phyloP scores from a whole-genome alignment of 176 grass and related monocot genomes.

The Lolium multiflorum region DNA sequence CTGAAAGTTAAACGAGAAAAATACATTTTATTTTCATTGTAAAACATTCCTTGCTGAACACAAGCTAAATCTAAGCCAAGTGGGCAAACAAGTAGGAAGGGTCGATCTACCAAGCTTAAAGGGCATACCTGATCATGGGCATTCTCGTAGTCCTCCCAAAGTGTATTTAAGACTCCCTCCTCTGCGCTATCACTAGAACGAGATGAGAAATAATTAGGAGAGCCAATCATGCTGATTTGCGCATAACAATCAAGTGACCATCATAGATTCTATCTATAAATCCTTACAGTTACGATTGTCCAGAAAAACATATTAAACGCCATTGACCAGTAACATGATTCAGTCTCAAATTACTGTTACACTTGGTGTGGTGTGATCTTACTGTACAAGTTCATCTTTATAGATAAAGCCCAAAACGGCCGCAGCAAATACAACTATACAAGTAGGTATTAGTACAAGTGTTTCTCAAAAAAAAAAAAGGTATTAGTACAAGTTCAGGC shows the following conservation, averaged over 20 bases:
- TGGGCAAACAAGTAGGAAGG: conserved; percentile 9
- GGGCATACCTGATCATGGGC: conserved; percentile 71
- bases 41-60: conserved; percentile 11
- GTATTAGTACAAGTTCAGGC: neutral
- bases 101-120: conserved; percentile 11
- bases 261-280: conserved; percentile 26
- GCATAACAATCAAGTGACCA: neutral
- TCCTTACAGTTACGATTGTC: neutral
- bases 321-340: neutral
- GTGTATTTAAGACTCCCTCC: conserved; percentile 70
- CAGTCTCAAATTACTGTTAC: neutral
- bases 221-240: conserved; percentile 13
- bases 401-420: neutral
- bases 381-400: too few relatives aligned
- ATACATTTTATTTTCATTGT: conserved; percentile 6
- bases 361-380: conserved; percentile 5
- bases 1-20: conserved; percentile 20
- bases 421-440: neutral
- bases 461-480: too few relatives aligned
- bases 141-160: conserved; percentile 83
- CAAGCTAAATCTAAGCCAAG: conserved; percentile 24
- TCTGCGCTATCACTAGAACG: conserved; percentile 66
- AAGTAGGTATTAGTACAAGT: too few relatives aligned
- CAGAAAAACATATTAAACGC: neutral
- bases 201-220: conserved; percentile 35